Evolutionary conservation across 1,284 basidiomycete species (phyloP).

Genomic region (Heterobasidion occidentale): DNA sequence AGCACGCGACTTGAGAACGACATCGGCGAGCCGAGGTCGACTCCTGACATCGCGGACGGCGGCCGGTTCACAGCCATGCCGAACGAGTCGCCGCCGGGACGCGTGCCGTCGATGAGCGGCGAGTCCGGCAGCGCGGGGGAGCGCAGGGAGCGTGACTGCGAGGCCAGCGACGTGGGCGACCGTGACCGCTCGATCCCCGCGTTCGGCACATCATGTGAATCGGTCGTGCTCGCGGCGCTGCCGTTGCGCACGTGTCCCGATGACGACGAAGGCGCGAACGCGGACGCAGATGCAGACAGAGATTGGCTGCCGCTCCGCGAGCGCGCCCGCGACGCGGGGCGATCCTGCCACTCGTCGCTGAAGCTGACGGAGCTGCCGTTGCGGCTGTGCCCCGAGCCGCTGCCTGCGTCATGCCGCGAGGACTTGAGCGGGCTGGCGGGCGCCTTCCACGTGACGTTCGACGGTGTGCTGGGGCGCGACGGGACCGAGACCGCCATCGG

Average conservation of each 20-base stretch:
- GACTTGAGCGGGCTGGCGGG: constrained; percentile 13
- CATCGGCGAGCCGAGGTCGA: constrained; percentile 43
- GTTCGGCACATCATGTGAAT: constrained; percentile 22
- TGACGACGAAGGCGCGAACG: neutral
- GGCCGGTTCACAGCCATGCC: constrained; percentile 25
- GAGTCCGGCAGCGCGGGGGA: constrained; percentile 57
- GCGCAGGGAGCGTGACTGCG: constrained; percentile 30
- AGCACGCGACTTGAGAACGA: constrained; percentile 31
- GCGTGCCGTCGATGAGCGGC: constrained; percentile 32
- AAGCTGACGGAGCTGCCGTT: constrained; percentile 41
- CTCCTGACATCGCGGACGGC: constrained; percentile 41
- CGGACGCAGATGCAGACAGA: neutral
- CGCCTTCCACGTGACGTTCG: constrained; percentile 55
- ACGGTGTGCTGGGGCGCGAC: constrained; percentile 64
- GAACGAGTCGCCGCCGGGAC: constrained; percentile 15
- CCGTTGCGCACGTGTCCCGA: constrained; percentile 26
- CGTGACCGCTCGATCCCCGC: constrained; percentile 31
- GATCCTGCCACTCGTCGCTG: constrained; percentile 5
- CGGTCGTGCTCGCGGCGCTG: constrained; percentile 16
- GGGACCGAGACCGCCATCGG: constrained; percentile 45
- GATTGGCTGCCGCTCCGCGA: constrained; percentile 7
- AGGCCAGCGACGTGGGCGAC: constrained; percentile 20
- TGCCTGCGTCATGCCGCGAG: constrained; percentile 13
- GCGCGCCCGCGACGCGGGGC: constrained; percentile 8
- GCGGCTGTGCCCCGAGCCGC: constrained; percentile 39